Conservation (phyloP, 1,139 yeast genomes). For the Hemisphaericaspora xylofermentans region DNA sequence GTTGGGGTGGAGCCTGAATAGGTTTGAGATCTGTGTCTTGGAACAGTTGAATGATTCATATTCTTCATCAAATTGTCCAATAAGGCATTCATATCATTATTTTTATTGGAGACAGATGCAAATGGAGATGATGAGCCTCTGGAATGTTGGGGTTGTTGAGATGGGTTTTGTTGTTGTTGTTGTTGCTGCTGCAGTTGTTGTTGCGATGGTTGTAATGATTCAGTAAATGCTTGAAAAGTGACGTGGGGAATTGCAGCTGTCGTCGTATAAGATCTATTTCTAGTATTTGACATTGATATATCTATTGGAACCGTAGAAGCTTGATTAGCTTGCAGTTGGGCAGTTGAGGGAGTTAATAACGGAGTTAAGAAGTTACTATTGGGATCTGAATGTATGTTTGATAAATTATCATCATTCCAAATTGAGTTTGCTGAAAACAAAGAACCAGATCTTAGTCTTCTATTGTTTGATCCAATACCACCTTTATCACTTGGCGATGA, state of each 20-base stretch:
- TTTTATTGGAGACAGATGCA: conserved; percentile 16
- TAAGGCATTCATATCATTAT: conserved; percentile 30
- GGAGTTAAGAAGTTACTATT: conserved; percentile 10
- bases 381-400: conserved; percentile 5
- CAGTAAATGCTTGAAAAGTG: conserved; percentile 7
- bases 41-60: conserved; percentile 15
- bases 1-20: conserved; percentile 39
- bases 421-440: conserved; percentile 46
- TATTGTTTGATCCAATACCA: conserved; percentile 6
- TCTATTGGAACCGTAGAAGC: conserved; percentile 16
- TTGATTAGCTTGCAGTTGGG: conserved; percentile 17
- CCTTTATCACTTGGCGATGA: conserved; percentile 18
- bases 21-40: conserved; percentile 44
- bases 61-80: conserved; percentile 35
- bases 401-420: conserved; percentile 44
- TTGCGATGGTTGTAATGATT: conserved; percentile 4
- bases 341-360: conserved; percentile 9
- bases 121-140: conserved; percentile 17
- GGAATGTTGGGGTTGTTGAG: conserved; percentile 3
- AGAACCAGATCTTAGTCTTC: conserved; percentile 45
- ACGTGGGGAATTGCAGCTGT: conserved; percentile 33
- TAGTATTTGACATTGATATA: conserved; percentile 14
- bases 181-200: conserved; percentile 4
- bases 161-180: conserved; percentile 1
- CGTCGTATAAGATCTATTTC: conserved; percentile 53